Evolutionary conservation across 1,284 basidiomycete species (phyloP).

Genomic region (Thecaphora thlaspeos): DNA sequence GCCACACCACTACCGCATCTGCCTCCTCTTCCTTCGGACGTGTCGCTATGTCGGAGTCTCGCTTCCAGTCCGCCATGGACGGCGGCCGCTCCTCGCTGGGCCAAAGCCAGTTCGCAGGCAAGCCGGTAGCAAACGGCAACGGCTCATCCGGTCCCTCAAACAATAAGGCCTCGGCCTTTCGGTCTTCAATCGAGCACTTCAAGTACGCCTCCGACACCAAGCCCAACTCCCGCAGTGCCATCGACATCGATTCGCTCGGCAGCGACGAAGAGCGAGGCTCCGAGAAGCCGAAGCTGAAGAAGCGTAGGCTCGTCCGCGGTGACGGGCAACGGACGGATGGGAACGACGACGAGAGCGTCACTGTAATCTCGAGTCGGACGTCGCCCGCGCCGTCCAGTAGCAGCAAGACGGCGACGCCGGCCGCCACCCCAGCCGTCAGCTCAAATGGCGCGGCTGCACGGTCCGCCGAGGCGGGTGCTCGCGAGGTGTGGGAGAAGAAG

Average conservation of each 20-base stretch:
- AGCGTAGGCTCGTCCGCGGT: slow-evolving; percentile 25
- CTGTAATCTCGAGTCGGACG: slow-evolving; percentile 8
- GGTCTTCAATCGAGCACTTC: slow-evolving; percentile 26
- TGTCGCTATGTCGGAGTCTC: slow-evolving; percentile 10
- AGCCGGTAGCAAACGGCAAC: slow-evolving; percentile 5
- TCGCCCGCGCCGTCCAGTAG: slow-evolving; percentile 4
- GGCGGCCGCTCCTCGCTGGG: slow-evolving; percentile 20
- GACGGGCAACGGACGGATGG: not conserved
- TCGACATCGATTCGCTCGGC: not conserved
- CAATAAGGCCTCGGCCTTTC: slow-evolving; percentile 4
- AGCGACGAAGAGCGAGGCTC: not conserved
- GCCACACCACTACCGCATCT: no score
- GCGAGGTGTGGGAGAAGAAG: slow-evolving; percentile 16
- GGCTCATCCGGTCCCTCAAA: not conserved
- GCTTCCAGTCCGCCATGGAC: slow-evolving; percentile 25
- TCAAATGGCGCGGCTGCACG: slow-evolving; percentile 1
- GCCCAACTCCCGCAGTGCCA: no score
- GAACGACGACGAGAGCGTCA: slow-evolving; percentile 4
- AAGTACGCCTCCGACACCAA: slow-evolving; percentile 10
- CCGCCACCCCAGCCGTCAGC: no score
- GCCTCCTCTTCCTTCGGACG: no score
- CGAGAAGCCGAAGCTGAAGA: slow-evolving; percentile 19
- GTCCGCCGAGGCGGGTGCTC: slow-evolving; percentile 4
- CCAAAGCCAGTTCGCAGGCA: slow-evolving; percentile 11
- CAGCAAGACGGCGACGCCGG: not conserved